Evolutionary conservation across 352 stramenopile genomes (phyloP), one percentile per base, ranked within the genome.

Genomic region (Phytopythium helicoides): DNA sequence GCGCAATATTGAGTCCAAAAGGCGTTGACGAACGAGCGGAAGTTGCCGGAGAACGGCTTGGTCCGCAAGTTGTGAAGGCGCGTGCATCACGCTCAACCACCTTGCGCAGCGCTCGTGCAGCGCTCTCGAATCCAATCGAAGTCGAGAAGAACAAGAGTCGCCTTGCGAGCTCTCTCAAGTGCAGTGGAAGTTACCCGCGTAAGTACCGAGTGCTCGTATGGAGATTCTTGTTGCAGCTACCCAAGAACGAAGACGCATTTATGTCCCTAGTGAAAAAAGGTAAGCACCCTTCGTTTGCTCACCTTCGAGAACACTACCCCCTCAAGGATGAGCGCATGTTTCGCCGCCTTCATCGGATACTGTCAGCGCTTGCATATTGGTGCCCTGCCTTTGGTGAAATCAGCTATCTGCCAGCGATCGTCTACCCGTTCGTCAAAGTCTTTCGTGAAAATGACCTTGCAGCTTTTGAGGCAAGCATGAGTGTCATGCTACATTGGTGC

Each of bases 331-430:
- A 63, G 21, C 83, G 85, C 5, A 62, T 90, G 19, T 86, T 91
- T 53, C 75, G 82, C 1, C 86, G 88, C 19, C 71, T 97, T 1
- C 68, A 91, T 37, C 75, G 86, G 15, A 65, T 96, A 18, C 53
- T 96, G 21, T 95, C 80, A 25, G 86, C 86, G 9, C 76, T 97
- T 35, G 83, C 85, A n/a, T 89, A 86, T 58, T 98, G 89, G 89
- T 97, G 87, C 42, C 87, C 91, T 19, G 83, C 88, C n/a, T 94
- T 97, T 50, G 82, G 81, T 26, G 87, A 96, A 70, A 66, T 87
- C 31, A 72, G 64, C 25, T 96, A 90, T 21, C 59, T 97, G 15
- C 85, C 89, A 18, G 79, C 79, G 15, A 25, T 95, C 16, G 87
- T 92, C 36, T 97, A 95, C 61, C 88, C 89, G 18, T 96, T 97